Percentiles rank a stretch among this genome's conserved stretches.
Conservation (phyloP, 2,329 filamentous ascomycete species). For the Fusarium nodosum region DNA sequence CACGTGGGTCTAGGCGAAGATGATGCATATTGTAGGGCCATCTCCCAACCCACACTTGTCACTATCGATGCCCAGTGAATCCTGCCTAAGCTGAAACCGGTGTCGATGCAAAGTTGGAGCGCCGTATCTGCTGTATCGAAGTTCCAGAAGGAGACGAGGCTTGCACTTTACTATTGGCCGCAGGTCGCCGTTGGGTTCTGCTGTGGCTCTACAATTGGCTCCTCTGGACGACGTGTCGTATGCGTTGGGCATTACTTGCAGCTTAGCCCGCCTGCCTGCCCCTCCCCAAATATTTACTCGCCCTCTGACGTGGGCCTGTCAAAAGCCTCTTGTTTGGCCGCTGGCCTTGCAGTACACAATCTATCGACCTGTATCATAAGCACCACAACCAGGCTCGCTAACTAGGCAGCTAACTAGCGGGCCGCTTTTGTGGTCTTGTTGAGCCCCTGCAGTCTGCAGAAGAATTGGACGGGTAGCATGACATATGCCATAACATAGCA, state of each 20-base stretch:
- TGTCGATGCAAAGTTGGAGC: constrained; percentile 25
- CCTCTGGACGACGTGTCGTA: constrained; percentile 34
- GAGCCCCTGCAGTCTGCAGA: constrained; percentile 15
- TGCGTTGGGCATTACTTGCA: constrained; percentile 40
- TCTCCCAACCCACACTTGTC: constrained; percentile 36
- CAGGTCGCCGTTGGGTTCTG: constrained; percentile 28
- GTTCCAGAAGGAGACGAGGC: constrained; percentile 34
- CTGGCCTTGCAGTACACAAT: constrained; percentile 28
- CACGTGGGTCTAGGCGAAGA: constrained; percentile 30
- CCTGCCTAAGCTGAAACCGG: constrained; percentile 35
- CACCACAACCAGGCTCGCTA: constrained; percentile 5
- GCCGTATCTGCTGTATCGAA: constrained; percentile 9
- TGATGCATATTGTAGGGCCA: constrained; percentile 39
- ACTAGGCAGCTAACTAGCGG: constrained; percentile 18
- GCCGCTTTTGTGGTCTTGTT: constrained; percentile 22
- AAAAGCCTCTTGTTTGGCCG: constrained; percentile 24
- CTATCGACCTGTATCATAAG: constrained; percentile 28
- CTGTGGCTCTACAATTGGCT: constrained; percentile 22
- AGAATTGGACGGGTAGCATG: constrained; percentile 8
- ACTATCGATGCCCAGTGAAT: constrained; percentile 41
- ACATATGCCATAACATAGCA: constrained; percentile 8
- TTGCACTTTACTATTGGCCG: constrained; percentile 36
- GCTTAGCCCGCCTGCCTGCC: constrained; percentile 17
- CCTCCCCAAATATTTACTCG: constrained; percentile 17
- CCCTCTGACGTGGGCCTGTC: constrained; percentile 32